These are phyloP conservation scores for Xylariaceae sp. DNA, from an alignment of 2,329 filamentous ascomycete species.

Conservation along the genomic window DNA sequence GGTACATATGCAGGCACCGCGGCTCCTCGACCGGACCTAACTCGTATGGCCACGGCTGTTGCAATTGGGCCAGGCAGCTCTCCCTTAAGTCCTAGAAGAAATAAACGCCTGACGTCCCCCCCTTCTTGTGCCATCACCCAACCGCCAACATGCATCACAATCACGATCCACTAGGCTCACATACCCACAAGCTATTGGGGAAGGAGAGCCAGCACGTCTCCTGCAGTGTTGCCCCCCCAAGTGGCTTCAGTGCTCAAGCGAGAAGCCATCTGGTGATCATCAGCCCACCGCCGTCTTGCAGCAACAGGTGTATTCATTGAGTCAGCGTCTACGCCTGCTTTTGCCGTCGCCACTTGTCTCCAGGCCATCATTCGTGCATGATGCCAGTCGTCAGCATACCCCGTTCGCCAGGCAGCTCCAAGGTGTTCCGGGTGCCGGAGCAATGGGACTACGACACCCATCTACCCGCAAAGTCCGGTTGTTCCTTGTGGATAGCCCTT, in stretches of 20 bases:
- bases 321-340: neutral
- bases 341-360: neutral
- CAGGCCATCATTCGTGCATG: no score
- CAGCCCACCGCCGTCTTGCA: no score
- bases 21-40: slow-evolving; percentile 14
- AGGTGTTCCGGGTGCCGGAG: no score
- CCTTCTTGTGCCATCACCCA: slow-evolving; percentile 16
- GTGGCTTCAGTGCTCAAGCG: slow-evolving; percentile 23
- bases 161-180: slow-evolving; percentile 27
- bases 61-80: no score
- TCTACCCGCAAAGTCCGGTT: no score
- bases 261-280: slow-evolving; percentile 17
- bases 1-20: slow-evolving; percentile 3
- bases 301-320: no score
- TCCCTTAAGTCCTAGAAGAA: no score
- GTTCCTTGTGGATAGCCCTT: no score
- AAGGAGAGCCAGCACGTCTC: slow-evolving; percentile 14
- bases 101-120: slow-evolving; percentile 20
- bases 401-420: no score
- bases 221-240: slow-evolving; percentile 14
- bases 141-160: slow-evolving; percentile 30
- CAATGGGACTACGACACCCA: no score
- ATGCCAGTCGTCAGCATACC: no score
- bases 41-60: neutral
- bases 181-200: slow-evolving; percentile 24